A percentile compares a stretch with the other conserved stretches of the same genome.
Conservation (phyloP, 305 asterid species). For the Fraxinus platypoda region DNA sequence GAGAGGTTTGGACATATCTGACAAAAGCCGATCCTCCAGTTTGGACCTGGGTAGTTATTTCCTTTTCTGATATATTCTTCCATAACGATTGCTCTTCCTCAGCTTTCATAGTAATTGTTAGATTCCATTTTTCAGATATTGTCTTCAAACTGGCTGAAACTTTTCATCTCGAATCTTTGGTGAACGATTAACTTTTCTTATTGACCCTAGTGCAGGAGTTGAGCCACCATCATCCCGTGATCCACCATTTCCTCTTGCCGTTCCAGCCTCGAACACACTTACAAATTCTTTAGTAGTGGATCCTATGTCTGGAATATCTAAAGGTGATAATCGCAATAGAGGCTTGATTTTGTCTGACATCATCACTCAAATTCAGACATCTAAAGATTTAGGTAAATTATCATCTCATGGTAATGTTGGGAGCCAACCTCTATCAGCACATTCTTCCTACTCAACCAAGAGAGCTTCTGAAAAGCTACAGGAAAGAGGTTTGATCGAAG, state of each 20-base stretch:
- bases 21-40: conserved; percentile 83
- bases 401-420: conserved; percentile 61
- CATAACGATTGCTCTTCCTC: conserved; percentile 1
- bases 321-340: conserved; percentile 74
- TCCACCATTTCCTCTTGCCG: conserved; percentile 97
- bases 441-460: conserved; percentile 70
- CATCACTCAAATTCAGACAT: conserved; percentile 91
- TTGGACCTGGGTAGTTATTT: conserved; percentile 91
- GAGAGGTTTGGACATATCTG: conserved; percentile 83
- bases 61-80: conserved; percentile 28
- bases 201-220: conserved; percentile 99
- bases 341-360: conserved; percentile 89
- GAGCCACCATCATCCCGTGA: conserved; percentile 99
- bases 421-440: conserved; percentile 51
- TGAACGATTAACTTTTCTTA: conserved; percentile 45
- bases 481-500: conserved; percentile 69
- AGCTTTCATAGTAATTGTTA: conserved; percentile 13
- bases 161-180: conserved; percentile 2
- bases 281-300: conserved; percentile 54
- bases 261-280: conserved; percentile 82
- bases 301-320: conserved; percentile 53
- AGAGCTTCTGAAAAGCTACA: conserved; percentile 76
- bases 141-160: conserved; percentile 5
- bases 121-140: conserved; percentile 7
- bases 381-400: conserved; percentile 73